Evolutionary conservation across 2,329 filamentous ascomycete genomes (phyloP).

Genomic region (Talaromyces pinophilus): DNA sequence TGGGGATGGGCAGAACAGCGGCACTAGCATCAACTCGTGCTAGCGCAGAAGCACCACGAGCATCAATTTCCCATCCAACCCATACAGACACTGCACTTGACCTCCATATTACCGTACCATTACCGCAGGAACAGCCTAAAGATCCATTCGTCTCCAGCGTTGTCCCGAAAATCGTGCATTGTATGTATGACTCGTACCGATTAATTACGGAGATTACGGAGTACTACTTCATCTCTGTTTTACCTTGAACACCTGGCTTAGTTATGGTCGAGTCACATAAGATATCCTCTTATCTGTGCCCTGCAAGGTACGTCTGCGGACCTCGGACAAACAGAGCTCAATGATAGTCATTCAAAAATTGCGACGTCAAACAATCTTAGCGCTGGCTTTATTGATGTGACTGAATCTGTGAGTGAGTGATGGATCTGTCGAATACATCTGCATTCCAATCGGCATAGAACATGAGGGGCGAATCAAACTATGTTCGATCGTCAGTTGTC

Average conservation of each 20-base stretch:
- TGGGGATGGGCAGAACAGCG: slow-evolving; percentile 7
- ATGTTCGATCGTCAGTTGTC: background rate
- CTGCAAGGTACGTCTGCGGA: slow-evolving; percentile 7
- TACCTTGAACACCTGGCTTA: slow-evolving; percentile 47
- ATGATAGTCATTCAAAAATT: background rate
- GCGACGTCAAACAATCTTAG: background rate
- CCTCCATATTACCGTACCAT: background rate
- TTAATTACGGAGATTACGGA: background rate
- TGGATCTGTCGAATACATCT: background rate
- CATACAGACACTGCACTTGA: background rate
- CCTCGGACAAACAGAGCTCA: background rate
- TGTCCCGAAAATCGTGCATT: background rate
- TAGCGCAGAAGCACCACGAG: slow-evolving; percentile 10
- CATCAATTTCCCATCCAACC: background rate
- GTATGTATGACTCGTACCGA: background rate
- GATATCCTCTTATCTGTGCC: background rate
- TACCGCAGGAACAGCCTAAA: background rate
- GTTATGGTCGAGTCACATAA: background rate
- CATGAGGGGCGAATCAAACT: background rate
- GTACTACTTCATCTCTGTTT: slow-evolving; percentile 13
- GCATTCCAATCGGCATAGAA: background rate
- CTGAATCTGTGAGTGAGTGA: background rate
- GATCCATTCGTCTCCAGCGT: background rate
- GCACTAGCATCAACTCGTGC: slow-evolving; percentile 16
- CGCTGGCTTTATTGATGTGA: background rate